These are phyloP conservation scores for Ascochyta viciae-villosae DNA, from an alignment of 2,329 filamentous ascomycete genomes.

Conservation along the genomic window DNA sequence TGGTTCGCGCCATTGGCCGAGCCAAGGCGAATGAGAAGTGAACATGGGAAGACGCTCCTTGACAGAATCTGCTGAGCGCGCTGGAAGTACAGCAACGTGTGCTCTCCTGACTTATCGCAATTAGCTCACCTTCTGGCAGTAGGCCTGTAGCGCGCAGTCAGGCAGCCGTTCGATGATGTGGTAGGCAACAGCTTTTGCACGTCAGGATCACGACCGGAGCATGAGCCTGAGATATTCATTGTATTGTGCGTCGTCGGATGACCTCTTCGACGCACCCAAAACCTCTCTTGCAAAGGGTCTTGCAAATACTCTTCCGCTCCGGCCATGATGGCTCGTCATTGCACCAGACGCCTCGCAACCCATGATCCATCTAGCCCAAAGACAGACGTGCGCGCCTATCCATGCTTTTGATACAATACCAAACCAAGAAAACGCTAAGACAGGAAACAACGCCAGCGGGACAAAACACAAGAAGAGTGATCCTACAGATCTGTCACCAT, in stretches of 20 bases:
- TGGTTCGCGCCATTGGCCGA: slow-evolving; percentile 19
- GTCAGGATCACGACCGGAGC: neutral
- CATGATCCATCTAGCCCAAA: slow-evolving; percentile 5
- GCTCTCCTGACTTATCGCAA: neutral
- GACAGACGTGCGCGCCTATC: slow-evolving; percentile 5
- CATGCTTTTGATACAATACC: slow-evolving; percentile 18
- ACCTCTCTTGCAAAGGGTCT: neutral
- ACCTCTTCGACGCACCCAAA: neutral
- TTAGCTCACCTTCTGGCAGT: neutral
- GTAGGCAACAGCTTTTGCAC: slow-evolving; percentile 10
- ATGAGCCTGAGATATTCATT: neutral
- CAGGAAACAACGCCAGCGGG: slow-evolving; percentile 2
- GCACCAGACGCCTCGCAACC: slow-evolving; percentile 11
- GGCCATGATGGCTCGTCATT: neutral
- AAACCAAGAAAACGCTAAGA: slow-evolving; percentile 15
- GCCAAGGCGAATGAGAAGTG: slow-evolving; percentile 1
- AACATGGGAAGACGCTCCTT: neutral
- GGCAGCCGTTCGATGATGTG: neutral
- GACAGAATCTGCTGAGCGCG: neutral
- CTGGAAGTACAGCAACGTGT: neutral
- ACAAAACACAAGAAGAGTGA: neutral
- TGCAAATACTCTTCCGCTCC: slow-evolving; percentile 5
- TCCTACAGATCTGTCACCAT: slow-evolving; percentile 46
- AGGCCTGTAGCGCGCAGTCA: neutral
- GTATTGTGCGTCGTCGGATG: neutral